These are phyloP conservation scores for Exophiala mesophila DNA, from an alignment of 2,329 filamentous ascomycete species.

Conservation along the genomic window DNA sequence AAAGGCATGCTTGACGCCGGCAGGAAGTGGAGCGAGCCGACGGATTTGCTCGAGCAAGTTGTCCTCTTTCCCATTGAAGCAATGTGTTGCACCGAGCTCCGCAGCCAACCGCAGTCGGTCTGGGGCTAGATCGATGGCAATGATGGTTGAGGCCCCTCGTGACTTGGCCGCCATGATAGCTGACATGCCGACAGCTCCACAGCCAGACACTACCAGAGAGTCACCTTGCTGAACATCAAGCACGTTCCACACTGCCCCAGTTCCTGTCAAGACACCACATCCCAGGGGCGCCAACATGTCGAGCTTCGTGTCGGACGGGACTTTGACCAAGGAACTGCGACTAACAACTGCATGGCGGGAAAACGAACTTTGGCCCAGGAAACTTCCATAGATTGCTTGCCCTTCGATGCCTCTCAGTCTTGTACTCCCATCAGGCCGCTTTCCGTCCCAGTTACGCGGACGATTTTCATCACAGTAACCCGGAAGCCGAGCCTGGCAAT, in stretches of 20 bases:
- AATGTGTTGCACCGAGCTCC: background rate
- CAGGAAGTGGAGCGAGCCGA: constrained; percentile 2
- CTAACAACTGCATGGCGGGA: constrained; percentile 30
- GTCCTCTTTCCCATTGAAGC: background rate
- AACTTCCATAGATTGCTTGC: constrained; percentile 32
- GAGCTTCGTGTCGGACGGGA: constrained; percentile 23
- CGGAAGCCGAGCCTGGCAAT: constrained; percentile 29
- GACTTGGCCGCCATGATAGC: constrained; percentile 29
- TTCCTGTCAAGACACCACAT: constrained; percentile 31
- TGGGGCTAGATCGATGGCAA: constrained; percentile 28
- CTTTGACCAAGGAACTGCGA: constrained; percentile 26
- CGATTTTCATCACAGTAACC: background rate
- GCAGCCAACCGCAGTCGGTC: constrained; percentile 6
- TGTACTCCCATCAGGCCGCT: background rate
- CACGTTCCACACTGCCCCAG: constrained; percentile 27
- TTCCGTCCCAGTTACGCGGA: background rate
- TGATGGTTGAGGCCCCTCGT: constrained; percentile 20
- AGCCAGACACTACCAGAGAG: constrained; percentile 27
- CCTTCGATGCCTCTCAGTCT: constrained; percentile 11
- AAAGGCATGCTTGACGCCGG: constrained; percentile 41
- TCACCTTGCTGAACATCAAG: constrained; percentile 17
- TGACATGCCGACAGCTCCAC: constrained; percentile 28
- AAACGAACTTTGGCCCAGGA: constrained; percentile 40
- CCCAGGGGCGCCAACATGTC: constrained; percentile 29
- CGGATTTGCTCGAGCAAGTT: constrained; percentile 3